Evolutionary conservation across 257 asterid genomes (phyloP), one percentile per base, ranked within the genome.

Genomic region (Nicotiana paniculata): DNA sequence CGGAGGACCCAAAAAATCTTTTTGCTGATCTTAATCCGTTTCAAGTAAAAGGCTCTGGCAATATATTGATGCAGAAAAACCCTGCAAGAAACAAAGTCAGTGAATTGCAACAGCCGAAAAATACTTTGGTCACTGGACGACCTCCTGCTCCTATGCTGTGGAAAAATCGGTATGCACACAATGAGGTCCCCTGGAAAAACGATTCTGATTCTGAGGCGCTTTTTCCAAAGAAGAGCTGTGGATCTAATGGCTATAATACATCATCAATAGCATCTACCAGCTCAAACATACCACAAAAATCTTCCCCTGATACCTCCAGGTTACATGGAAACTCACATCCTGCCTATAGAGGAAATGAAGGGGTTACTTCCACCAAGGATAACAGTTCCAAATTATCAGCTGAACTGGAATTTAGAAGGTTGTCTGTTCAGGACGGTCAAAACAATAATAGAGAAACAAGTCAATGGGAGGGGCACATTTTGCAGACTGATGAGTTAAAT

Each of bases 21-120:
- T 96, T 94, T 88, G 93, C 99, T 28, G 98, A 96, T 86, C 98
- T 96, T 75, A 96, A 96, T 84, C 99, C 99, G 17, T 96, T 96
- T 90, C 98, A 88, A 81, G 81, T 90, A 79, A 93, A 94, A 89
- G 97, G 93, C 81, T 86, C 98, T 68, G 95, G 91, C 79, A 93
- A 89, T 81, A 78, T 85, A 82, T 83, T 85, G 58, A 81, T 82
- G 82, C 91, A 91, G 83, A 92, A 86, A 77, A 89, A 86, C 85
- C 87, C 86, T 84, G 81, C 85, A 51, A 77, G 74, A 64, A 92
- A 89, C 81, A 91, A 86, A 82, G 88, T 88, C 81, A 93, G 90
- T 79, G 92, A 88, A 81, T 76, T 90, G 81, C 94, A 90, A 61
- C 87, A 85, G 85, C 86, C 93, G 46, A 90, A 89, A 82, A 80